These are phyloP conservation scores for Talaromyces islandicus DNA, from an alignment of 2,329 filamentous ascomycete genomes.

Conservation along the genomic window DNA sequence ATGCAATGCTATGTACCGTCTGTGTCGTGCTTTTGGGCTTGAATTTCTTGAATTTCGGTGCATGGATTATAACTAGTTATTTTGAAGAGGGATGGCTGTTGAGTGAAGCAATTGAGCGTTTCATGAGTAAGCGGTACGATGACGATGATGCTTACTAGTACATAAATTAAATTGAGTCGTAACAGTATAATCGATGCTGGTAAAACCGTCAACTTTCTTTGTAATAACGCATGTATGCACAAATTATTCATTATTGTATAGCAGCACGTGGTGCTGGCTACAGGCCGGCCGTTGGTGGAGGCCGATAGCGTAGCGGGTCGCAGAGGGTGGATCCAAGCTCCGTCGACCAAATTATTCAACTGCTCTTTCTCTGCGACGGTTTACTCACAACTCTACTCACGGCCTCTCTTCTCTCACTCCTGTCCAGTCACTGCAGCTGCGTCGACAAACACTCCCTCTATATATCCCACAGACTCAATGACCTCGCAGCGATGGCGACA, in stretches of 20 bases:
- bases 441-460: not conserved
- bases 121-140: not conserved
- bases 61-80: not conserved
- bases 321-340: constrained; percentile 6
- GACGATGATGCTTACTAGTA: not conserved
- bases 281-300: not conserved
- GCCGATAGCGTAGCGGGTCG: not conserved
- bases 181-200: not conserved
- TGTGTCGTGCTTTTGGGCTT: not conserved
- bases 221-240: not conserved
- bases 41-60: not conserved
- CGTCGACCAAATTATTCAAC: not conserved
- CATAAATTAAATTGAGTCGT: not conserved
- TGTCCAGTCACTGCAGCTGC: not conserved
- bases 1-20: not conserved
- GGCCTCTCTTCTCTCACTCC: not conserved
- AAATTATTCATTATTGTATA: no score
- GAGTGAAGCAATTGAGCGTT: not conserved
- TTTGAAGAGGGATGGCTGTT: not conserved
- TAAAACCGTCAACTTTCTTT: no score
- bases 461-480: not conserved
- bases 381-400: not conserved
- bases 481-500: constrained; percentile 25
- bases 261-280: not conserved
- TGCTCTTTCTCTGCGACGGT: not conserved